A percentile compares a stretch with the other conserved stretches of the same genome.
These are phyloP conservation scores for Helenozyma rhizophorensis DNA, from an alignment of 805 yeast species.

Conservation along the genomic window DNA sequence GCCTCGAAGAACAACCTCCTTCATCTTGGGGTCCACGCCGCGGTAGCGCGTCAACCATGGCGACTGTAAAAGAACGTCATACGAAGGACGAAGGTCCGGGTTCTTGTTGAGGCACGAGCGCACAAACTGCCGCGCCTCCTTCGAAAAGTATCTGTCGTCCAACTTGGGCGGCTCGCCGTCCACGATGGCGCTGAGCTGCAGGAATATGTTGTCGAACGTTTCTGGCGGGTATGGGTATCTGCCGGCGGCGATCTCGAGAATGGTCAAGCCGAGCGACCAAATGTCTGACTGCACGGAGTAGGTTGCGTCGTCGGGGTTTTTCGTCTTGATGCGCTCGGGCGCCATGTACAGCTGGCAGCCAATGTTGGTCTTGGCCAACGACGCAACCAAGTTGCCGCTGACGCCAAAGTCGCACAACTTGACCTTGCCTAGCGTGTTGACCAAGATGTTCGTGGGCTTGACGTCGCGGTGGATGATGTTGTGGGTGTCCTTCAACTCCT, in stretches of 20 bases:
- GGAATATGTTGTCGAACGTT: conserved; percentile 82
- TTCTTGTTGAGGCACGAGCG: conserved; percentile 70
- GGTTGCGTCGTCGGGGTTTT: conserved; percentile 68
- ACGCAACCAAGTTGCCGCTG: conserved; percentile 89
- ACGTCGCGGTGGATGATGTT: conserved; percentile 95
- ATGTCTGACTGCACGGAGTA: conserved; percentile 93
- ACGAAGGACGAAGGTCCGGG: conserved; percentile 78
- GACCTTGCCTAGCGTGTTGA: conserved; percentile 77
- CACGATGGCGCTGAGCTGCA: conserved; percentile 92
- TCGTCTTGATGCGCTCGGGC: conserved; percentile 84
- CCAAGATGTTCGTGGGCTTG: conserved; percentile 90
- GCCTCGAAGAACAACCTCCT: conserved; percentile 23
- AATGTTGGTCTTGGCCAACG: conserved; percentile 89
- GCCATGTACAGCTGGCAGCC: conserved; percentile 99
- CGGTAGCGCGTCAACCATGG: conserved; percentile 72
- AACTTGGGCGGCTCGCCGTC: conserved; percentile 28
- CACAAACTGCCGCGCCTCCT: conserved; percentile 82
- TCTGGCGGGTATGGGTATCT: conserved; percentile 96
- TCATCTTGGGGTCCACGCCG: conserved; percentile 29
- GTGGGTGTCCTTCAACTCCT: conserved; percentile 80
- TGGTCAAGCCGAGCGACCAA: conserved; percentile 89
- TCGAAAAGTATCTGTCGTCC: conserved; percentile 41
- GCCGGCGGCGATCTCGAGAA: conserved; percentile 87
- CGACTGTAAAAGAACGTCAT: conserved; percentile 67
- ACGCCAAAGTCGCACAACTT: conserved; percentile 97